Percentiles rank a stretch among this genome's conserved stretches.
phyloP scores from a whole-genome alignment of 441 rosid genomes.

The Macaranga tanarius region DNA sequence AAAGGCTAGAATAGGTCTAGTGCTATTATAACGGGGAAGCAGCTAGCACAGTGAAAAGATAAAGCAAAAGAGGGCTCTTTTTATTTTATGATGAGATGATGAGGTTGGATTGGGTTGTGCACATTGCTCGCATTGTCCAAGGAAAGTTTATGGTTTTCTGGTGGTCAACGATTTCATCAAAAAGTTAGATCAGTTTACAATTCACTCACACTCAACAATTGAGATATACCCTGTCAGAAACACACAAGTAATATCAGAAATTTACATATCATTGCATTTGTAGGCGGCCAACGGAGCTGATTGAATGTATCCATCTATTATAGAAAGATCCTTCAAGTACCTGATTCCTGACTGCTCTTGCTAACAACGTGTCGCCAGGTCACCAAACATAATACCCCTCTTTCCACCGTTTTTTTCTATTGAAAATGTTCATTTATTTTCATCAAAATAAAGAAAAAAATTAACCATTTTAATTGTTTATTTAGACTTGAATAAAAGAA shows the following conservation, averaged over 20 bases:
- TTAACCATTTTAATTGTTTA: too few species aligned
- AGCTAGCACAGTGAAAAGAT: too few species aligned
- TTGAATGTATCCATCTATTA: background rate
- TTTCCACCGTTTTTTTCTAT: background rate
- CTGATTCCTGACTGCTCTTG: background rate
- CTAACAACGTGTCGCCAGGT: conserved; percentile 12
- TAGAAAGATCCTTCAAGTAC: background rate
- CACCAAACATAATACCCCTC: background rate
- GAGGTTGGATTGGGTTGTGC: background rate
- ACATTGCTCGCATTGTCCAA: background rate
- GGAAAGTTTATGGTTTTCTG: background rate
- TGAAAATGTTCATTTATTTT: background rate
- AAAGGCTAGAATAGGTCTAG: too few species aligned
- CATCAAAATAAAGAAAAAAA: background rate
- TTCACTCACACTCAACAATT: too few species aligned
- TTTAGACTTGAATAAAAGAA: too few species aligned
- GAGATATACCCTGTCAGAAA: background rate
- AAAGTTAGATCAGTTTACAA: background rate
- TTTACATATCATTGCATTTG: background rate
- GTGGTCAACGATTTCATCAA: conserved; percentile 4
- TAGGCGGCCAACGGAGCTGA: background rate
- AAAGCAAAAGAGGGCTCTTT: too few species aligned
- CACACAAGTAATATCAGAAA: background rate
- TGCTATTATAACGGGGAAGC: too few species aligned
- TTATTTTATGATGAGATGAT: too few species aligned